A percentile compares a stretch with the other conserved stretches of the same genome.
These are phyloP conservation scores for Talaromyces nanjingensis DNA, from an alignment of 495 filamentous ascomycete species.

Conservation along the genomic window DNA sequence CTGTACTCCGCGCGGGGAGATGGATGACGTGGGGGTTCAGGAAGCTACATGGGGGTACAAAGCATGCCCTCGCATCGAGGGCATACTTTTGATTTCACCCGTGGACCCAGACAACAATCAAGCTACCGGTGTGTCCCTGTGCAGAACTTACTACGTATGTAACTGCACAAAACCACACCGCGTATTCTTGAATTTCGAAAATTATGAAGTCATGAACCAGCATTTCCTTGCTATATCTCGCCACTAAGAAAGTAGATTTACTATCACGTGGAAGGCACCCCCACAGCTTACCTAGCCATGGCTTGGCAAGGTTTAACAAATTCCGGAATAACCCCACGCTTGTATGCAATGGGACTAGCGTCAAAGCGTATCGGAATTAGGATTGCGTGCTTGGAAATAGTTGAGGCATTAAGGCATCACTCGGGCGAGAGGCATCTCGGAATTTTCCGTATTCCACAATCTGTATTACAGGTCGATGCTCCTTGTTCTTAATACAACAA, in stretches of 20 bases:
- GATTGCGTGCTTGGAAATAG: not conserved
- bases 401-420: not conserved
- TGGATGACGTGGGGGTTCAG: not conserved
- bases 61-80: too few relatives aligned
- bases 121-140: not conserved
- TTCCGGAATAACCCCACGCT: not conserved
- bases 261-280: not conserved
- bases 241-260: not conserved
- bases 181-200: not conserved
- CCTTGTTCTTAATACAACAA: not conserved
- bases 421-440: not conserved
- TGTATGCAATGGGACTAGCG: not conserved
- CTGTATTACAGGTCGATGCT: not conserved
- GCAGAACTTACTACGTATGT: not conserved
- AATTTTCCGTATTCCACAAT: not conserved
- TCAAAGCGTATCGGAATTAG: not conserved
- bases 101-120: not conserved
- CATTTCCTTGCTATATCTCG: not conserved
- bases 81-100: not conserved
- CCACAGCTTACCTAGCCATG: not conserved
- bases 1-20: not conserved
- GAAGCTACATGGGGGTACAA: not conserved
- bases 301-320: not conserved
- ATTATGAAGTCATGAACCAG: not conserved
- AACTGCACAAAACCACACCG: not conserved